These are phyloP conservation scores for Penicillium oxalicum DNA, from an alignment of 2,329 filamentous ascomycete species.

Conservation along the genomic window DNA sequence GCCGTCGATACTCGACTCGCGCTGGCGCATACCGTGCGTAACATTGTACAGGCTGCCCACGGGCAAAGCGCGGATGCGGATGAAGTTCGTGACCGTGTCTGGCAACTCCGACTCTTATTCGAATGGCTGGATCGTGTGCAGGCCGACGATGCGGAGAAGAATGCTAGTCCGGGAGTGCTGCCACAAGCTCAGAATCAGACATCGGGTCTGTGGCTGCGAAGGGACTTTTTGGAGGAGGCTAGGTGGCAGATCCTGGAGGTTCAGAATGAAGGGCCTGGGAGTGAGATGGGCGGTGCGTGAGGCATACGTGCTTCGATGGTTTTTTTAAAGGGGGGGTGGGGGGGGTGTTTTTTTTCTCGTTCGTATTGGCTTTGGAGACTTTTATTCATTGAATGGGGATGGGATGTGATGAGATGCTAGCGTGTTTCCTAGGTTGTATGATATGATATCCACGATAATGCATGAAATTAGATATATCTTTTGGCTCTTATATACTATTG, in stretches of 20 bases:
- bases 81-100: conserved; percentile 51
- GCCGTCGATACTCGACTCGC: conserved; percentile 67
- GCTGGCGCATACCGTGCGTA: conserved; percentile 48
- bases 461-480: background rate
- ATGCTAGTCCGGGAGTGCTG: background rate
- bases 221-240: conserved; percentile 36
- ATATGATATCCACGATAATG: conserved; percentile 16
- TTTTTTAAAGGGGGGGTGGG: background rate
- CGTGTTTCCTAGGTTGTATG: conserved; percentile 6
- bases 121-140: conserved; percentile 54
- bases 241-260: conserved; percentile 41
- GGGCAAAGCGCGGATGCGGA: conserved; percentile 34
- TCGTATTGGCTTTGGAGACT: background rate
- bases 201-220: conserved; percentile 34
- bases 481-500: background rate
- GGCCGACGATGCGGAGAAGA: conserved; percentile 7
- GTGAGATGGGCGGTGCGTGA: background rate
- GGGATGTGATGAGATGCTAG: background rate
- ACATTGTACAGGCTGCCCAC: conserved; percentile 27
- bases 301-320: conserved; percentile 9
- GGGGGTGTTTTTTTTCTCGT: background rate
- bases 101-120: conserved; percentile 59
- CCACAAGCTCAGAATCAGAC: conserved; percentile 6
- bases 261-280: conserved; percentile 24
- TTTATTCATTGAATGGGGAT: background rate